Evolutionary conservation across 352 stramenopile species (phyloP).

Genomic region (Phytophthora lateralis): DNA sequence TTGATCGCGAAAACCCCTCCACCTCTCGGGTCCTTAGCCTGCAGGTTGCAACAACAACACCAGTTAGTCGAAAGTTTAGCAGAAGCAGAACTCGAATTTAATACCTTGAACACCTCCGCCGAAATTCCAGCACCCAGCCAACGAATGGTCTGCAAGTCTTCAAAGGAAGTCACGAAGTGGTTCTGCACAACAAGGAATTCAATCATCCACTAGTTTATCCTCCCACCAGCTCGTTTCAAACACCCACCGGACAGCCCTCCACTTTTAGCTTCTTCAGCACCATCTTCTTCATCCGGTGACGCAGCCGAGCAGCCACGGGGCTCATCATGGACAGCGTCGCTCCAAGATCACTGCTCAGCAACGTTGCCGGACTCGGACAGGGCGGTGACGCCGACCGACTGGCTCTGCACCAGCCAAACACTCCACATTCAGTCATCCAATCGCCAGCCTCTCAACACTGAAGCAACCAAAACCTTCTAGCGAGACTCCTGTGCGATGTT

Average conservation of each 20-base stretch:
- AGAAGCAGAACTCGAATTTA: background rate
- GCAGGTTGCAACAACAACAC: background rate
- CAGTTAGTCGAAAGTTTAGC: conserved; percentile 4
- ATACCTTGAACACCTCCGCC: conserved; percentile 75
- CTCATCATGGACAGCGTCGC: conserved; percentile 48
- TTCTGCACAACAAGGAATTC: conserved; percentile 21
- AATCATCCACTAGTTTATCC: conserved; percentile 2
- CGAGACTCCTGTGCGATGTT: conserved; percentile 14
- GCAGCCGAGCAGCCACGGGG: conserved; percentile 23
- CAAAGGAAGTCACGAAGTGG: conserved; percentile 42
- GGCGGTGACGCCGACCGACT: conserved; percentile 33
- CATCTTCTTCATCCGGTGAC: conserved; percentile 23
- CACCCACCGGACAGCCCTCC: conserved; percentile 27
- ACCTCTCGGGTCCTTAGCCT: conserved; percentile 48
- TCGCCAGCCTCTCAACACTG: background rate
- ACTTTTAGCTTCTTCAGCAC: conserved; percentile 38
- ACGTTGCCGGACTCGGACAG: conserved; percentile 47
- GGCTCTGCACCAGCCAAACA: conserved; percentile 2
- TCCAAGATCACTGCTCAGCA: conserved; percentile 44
- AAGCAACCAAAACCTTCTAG: conserved; percentile 25
- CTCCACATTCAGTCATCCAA: background rate
- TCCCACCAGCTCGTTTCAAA: background rate
- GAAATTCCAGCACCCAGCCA: conserved; percentile 76
- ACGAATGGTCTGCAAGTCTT: conserved; percentile 56
- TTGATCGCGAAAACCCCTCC: conserved; percentile 73